Evolutionary conservation across 345 rosid genomes (phyloP).

Genomic region (Nasturtium officinale): DNA sequence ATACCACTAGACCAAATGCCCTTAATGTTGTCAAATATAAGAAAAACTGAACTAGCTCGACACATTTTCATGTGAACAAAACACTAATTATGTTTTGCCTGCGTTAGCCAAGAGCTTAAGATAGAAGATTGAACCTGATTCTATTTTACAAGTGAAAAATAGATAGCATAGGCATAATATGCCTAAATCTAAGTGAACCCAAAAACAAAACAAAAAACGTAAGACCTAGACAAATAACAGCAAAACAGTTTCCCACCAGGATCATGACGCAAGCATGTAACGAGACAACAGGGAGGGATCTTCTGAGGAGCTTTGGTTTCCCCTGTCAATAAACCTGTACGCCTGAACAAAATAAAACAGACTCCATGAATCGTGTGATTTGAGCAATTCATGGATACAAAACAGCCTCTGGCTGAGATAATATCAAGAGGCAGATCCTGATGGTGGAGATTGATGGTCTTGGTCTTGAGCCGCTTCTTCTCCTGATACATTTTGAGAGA

Average conservation of each 20-base stretch:
- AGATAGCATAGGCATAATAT: background rate
- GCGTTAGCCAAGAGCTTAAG: background rate
- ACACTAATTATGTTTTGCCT: background rate
- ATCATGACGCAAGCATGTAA: slow-evolving; percentile 24
- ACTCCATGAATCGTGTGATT: slow-evolving; percentile 3
- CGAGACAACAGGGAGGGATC: slow-evolving; percentile 8
- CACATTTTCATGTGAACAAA: background rate
- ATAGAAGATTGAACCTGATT: background rate
- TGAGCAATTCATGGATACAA: slow-evolving; percentile 12
- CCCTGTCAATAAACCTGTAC: slow-evolving; percentile 32
- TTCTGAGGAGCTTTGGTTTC: slow-evolving; percentile 17
- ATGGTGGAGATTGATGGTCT: slow-evolving; percentile 32
- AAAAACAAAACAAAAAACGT: background rate
- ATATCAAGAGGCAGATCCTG: slow-evolving; percentile 31
- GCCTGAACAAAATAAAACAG: slow-evolving; percentile 25
- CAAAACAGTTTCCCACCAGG: slow-evolving; percentile 15
- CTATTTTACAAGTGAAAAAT: background rate
- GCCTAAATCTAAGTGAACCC: slow-evolving; percentile 13
- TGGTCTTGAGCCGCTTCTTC: slow-evolving; percentile 11
- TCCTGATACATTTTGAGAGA: slow-evolving; percentile 15
- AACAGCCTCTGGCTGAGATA: background rate
- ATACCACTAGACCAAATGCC: too few species aligned
- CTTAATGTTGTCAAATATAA: too few species aligned
- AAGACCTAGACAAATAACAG: slow-evolving; percentile 21
- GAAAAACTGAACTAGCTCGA: too few species aligned